These are phyloP conservation scores for Lyophyllum decastes DNA, from an alignment of 768 basidiomycete genomes.

Conservation along the genomic window DNA sequence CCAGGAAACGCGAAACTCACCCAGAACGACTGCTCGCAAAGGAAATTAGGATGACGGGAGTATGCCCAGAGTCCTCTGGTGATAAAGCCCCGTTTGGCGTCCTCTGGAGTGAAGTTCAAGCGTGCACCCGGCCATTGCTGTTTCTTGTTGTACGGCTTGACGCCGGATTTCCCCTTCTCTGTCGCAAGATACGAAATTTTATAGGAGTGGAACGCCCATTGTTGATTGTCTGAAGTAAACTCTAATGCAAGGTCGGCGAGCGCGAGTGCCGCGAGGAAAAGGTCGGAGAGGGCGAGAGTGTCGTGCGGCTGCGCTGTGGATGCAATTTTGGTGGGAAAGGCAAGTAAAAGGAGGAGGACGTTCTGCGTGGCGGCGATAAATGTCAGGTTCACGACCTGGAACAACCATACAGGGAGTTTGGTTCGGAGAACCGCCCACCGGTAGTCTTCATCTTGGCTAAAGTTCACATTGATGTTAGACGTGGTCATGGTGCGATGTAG, in stretches of 20 bases:
- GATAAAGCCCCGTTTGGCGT: slow-evolving; percentile 79
- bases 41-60: slow-evolving; percentile 90
- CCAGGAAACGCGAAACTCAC: slow-evolving; percentile 39
- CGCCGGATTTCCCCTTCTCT: slow-evolving; percentile 31
- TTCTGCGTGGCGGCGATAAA: slow-evolving; percentile 86
- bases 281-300: slow-evolving; percentile 59
- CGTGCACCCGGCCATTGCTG: slow-evolving; percentile 68
- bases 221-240: slow-evolving; percentile 90
- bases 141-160: slow-evolving; percentile 38
- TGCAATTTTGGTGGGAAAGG: slow-evolving; percentile 59
- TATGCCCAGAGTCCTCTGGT: slow-evolving; percentile 87
- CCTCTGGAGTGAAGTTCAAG: slow-evolving; percentile 65
- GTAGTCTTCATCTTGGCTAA: slow-evolving; percentile 85
- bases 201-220: slow-evolving; percentile 80
- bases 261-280: slow-evolving; percentile 56
- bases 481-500: background rate
- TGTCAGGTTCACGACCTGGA: slow-evolving; percentile 48
- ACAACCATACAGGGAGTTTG: slow-evolving; percentile 44
- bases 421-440: slow-evolving; percentile 82
- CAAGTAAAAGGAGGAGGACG: slow-evolving; percentile 72
- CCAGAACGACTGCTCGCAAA: slow-evolving; percentile 90
- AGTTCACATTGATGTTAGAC: background rate
- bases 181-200: slow-evolving; percentile 55
- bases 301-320: slow-evolving; percentile 54
- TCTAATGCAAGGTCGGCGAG: slow-evolving; percentile 66